phyloP scores from a whole-genome alignment of 2,329 filamentous ascomycete species.

The Claviceps capensis region DNA sequence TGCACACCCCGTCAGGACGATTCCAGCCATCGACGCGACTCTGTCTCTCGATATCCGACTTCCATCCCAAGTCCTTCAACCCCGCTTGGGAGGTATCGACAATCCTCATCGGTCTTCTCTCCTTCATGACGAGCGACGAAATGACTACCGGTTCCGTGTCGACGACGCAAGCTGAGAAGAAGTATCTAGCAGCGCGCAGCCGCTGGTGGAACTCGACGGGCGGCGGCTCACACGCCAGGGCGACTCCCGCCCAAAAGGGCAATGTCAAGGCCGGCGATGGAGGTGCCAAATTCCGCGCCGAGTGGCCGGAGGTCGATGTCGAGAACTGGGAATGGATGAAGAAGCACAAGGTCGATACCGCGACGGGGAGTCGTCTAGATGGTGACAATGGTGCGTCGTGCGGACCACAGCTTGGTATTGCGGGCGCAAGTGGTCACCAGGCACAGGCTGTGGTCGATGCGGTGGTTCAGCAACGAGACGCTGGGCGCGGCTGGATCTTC shows the following conservation, averaged over 20 bases:
- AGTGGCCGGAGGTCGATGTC: conserved; percentile 80
- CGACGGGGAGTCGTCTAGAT: conserved; percentile 50
- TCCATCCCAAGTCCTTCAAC: conserved; percentile 96
- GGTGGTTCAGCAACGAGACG: conserved; percentile 61
- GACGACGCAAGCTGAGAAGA: conserved; percentile 63
- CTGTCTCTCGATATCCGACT: conserved; percentile 92
- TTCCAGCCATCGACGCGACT: conserved; percentile 88
- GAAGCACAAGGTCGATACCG: conserved; percentile 63
- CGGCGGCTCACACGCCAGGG: conserved; percentile 55
- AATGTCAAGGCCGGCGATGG: conserved; percentile 88
- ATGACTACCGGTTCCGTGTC: conserved; percentile 92
- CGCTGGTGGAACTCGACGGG: conserved; percentile 97
- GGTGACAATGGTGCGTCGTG: conserved; percentile 37
- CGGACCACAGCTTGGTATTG: conserved; percentile 43
- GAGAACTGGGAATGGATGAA: conserved; percentile 92
- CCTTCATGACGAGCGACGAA: conserved; percentile 97
- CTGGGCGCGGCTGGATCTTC: conserved; percentile 68
- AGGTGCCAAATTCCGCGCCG: conserved; percentile 72
- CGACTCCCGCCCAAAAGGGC: conserved; percentile 45
- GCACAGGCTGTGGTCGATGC: conserved; percentile 63
- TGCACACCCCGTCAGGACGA: conserved; percentile 93
- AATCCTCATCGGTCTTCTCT: conserved; percentile 84
- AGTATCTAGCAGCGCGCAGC: conserved; percentile 60
- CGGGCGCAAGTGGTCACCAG: conserved; percentile 46
- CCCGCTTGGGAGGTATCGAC: conserved; percentile 97